A percentile compares a stretch with the other conserved stretches of the same genome.
These are phyloP conservation scores for Triticum urartu DNA, from an alignment of 176 grass and related monocot species.

Conservation along the genomic window DNA sequence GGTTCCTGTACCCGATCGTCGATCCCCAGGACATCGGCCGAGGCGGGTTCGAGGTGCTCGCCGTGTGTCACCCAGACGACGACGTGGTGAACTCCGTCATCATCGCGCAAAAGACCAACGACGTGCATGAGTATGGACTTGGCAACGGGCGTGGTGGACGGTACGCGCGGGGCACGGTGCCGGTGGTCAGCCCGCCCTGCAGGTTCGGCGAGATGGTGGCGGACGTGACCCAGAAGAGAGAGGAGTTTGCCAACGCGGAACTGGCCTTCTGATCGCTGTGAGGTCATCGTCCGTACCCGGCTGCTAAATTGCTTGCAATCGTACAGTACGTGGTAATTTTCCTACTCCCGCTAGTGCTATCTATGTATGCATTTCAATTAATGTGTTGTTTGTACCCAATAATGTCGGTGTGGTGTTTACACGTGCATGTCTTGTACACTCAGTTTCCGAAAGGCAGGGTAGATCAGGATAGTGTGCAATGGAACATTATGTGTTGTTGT, in stretches of 20 bases:
- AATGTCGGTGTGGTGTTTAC: background rate
- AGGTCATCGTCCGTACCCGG: background rate
- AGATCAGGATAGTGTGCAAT: background rate
- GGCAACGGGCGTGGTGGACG: background rate
- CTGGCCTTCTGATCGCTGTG: background rate
- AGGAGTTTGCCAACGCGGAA: background rate
- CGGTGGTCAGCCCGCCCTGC: background rate
- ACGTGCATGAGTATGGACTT: background rate
- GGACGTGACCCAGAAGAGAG: background rate
- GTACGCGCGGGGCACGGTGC: background rate
- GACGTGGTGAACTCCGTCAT: conserved; percentile 10
- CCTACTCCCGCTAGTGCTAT: background rate
- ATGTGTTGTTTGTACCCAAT: background rate
- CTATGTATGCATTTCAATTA: background rate
- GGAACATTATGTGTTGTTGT: background rate
- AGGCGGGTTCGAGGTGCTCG: background rate
- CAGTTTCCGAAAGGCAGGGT: too few relatives aligned
- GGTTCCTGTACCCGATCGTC: conserved; percentile 1
- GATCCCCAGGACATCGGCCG: background rate
- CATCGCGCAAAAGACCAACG: background rate
- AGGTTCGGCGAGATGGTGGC: background rate
- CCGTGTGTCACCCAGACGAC: conserved; percentile 2
- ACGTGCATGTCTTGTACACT: background rate
- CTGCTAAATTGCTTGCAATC: background rate
- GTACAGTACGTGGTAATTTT: background rate